These are phyloP conservation scores for Fusarium sp. DNA, from an alignment of 2,329 filamentous ascomycete species.

Conservation along the genomic window DNA sequence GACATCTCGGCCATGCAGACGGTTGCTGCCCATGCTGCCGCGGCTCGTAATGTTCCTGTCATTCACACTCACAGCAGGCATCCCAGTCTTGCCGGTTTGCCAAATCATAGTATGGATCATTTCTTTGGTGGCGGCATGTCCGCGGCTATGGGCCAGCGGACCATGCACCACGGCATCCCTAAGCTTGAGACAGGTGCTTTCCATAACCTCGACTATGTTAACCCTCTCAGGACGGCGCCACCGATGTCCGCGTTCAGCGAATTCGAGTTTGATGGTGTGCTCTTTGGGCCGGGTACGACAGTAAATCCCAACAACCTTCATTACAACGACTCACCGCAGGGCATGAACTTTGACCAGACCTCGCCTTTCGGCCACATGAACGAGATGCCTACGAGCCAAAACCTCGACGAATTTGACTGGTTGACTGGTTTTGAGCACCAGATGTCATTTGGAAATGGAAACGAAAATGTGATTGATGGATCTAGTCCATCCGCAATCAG, in stretches of 20 bases:
- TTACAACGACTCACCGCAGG: conserved; percentile 82
- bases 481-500: conserved; percentile 97
- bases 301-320: conserved; percentile 83
- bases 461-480: conserved; percentile 87
- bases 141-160: conserved; percentile 74
- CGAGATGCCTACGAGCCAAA: conserved; percentile 67
- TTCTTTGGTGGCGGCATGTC: conserved; percentile 81
- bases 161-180: conserved; percentile 76
- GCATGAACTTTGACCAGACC: conserved; percentile 71
- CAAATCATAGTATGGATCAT: conserved; percentile 69
- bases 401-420: conserved; percentile 90
- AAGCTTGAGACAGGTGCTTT: conserved; percentile 86
- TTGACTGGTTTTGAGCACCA: conserved; percentile 82
- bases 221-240: conserved; percentile 83
- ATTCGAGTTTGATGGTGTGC: conserved; percentile 61
- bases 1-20: conserved; percentile 82
- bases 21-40: conserved; percentile 69
- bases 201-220: conserved; percentile 72
- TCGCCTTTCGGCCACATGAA: conserved; percentile 71
- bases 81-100: conserved; percentile 78
- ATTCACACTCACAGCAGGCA: conserved; percentile 78
- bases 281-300: conserved; percentile 77
- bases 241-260: conserved; percentile 72
- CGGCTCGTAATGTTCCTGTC: conserved; percentile 62
- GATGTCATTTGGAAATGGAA: conserved; percentile 76